A percentile compares a stretch with the other conserved stretches of the same genome.
phyloP scores from a whole-genome alignment of 257 asterid genomes.

The Nicotiana paniculata region DNA sequence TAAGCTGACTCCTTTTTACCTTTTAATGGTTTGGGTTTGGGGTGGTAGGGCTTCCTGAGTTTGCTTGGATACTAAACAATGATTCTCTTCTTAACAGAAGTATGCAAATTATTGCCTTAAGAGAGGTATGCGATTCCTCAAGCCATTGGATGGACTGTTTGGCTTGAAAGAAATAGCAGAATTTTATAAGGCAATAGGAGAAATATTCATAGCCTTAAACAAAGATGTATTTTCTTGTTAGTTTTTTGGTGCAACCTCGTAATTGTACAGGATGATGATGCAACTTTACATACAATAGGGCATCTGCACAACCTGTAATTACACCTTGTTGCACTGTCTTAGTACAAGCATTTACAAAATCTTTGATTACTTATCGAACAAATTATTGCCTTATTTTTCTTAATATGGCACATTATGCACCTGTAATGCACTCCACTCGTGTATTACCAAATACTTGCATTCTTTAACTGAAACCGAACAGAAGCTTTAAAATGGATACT shows the following conservation, averaged over 20 bases:
- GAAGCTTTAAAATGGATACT: not conserved
- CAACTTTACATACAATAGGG: not conserved
- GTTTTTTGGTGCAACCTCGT: not conserved
- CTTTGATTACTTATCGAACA: not conserved
- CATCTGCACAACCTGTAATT: not conserved
- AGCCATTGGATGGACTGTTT: not conserved
- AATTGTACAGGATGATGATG: no score
- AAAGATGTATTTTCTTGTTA: not conserved
- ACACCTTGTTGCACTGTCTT: not conserved
- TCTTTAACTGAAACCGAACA: not conserved
- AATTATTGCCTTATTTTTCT: not conserved
- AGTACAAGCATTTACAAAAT: not conserved
- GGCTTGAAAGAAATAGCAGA: not conserved
- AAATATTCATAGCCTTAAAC: not conserved
- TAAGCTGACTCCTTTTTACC: not conserved
- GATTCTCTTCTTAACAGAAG: not conserved
- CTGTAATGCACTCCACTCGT: not conserved
- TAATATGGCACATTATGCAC: not conserved
- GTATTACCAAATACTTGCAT: not conserved
- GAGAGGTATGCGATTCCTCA: not conserved
- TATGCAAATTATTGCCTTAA: not conserved
- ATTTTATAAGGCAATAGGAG: not conserved
- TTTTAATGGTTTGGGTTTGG: not conserved
- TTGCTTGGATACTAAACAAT: not conserved
- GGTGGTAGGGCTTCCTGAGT: not conserved